Conservation (phyloP, 1,284 basidiomycete genomes). For the Leccinum pachyderme region DNA sequence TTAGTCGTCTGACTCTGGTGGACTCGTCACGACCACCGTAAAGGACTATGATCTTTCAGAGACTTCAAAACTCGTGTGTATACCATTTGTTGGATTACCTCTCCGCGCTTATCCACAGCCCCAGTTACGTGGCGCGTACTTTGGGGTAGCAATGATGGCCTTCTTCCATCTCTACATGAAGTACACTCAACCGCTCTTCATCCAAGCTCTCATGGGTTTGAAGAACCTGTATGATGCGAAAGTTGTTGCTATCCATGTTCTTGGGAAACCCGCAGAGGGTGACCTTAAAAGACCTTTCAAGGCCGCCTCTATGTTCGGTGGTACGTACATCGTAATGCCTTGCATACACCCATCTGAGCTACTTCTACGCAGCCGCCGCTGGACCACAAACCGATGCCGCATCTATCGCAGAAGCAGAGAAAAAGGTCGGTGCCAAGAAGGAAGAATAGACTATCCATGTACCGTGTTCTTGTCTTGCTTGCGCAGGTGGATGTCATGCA, state of each 20-base stretch:
- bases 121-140: slow-evolving; percentile 71
- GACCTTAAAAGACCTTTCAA: slow-evolving; percentile 94
- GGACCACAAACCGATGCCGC: slow-evolving; percentile 83
- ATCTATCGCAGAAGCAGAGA: slow-evolving; percentile 84
- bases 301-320: slow-evolving; percentile 69
- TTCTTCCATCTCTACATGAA: slow-evolving; percentile 88
- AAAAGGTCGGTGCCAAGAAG: slow-evolving; percentile 75
- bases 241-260: slow-evolving; percentile 73
- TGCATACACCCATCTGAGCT: not conserved
- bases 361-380: slow-evolving; percentile 34
- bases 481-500: slow-evolving; percentile 18
- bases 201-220: slow-evolving; percentile 87
- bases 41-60: slow-evolving; percentile 92
- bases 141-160: slow-evolving; percentile 84
- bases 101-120: not conserved
- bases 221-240: slow-evolving; percentile 88
- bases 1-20: slow-evolving; percentile 70
- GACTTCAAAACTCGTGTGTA: slow-evolving; percentile 79
- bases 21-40: slow-evolving; percentile 89
- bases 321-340: slow-evolving; percentile 37
- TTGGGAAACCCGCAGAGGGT: slow-evolving; percentile 77
- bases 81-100: not conserved
- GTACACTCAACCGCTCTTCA: slow-evolving; percentile 91
- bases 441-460: slow-evolving; percentile 53
- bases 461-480: slow-evolving; percentile 12